These are phyloP conservation scores for Gyrodon lividus DNA, from an alignment of 768 basidiomycete species.

Conservation along the genomic window DNA sequence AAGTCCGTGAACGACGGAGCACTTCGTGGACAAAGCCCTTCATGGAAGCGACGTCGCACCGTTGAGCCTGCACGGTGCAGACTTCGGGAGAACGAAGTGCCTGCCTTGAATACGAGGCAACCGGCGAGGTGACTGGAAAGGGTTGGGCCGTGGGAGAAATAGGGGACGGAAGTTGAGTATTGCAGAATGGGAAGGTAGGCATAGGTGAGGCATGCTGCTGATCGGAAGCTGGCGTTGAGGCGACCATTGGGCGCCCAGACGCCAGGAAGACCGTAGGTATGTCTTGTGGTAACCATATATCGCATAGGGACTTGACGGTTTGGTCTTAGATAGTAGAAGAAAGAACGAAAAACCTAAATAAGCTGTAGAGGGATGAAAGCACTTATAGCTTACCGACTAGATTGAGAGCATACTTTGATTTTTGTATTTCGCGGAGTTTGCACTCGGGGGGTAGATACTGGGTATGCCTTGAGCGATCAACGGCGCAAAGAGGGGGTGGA, in stretches of 20 bases:
- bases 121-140: slow-evolving; percentile 27
- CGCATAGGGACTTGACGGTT: slow-evolving; percentile 72
- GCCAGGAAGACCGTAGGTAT: slow-evolving; percentile 60
- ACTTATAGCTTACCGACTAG: slow-evolving; percentile 60
- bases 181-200: slow-evolving; percentile 20
- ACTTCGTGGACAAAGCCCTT: slow-evolving; percentile 87
- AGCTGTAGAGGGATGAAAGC: not conserved
- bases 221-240: slow-evolving; percentile 12
- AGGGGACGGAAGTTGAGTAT: slow-evolving; percentile 52
- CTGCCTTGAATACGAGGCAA: slow-evolving; percentile 27
- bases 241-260: slow-evolving; percentile 30
- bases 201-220: slow-evolving; percentile 4
- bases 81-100: slow-evolving; percentile 19
- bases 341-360: slow-evolving; percentile 9
- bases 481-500: slow-evolving; percentile 37
- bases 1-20: slow-evolving; percentile 80
- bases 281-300: slow-evolving; percentile 79
- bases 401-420: slow-evolving; percentile 60
- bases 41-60: slow-evolving; percentile 52
- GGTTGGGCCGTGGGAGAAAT: slow-evolving; percentile 49
- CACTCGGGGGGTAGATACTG: slow-evolving; percentile 37
- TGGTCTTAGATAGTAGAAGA: slow-evolving; percentile 50
- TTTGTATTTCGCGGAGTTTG: slow-evolving; percentile 48
- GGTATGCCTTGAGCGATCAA: slow-evolving; percentile 28
- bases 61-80: slow-evolving; percentile 14